Evolutionary conservation across 768 basidiomycete species (phyloP), one percentile per base, ranked within the genome.

Genomic region (Tulasnella sp.): DNA sequence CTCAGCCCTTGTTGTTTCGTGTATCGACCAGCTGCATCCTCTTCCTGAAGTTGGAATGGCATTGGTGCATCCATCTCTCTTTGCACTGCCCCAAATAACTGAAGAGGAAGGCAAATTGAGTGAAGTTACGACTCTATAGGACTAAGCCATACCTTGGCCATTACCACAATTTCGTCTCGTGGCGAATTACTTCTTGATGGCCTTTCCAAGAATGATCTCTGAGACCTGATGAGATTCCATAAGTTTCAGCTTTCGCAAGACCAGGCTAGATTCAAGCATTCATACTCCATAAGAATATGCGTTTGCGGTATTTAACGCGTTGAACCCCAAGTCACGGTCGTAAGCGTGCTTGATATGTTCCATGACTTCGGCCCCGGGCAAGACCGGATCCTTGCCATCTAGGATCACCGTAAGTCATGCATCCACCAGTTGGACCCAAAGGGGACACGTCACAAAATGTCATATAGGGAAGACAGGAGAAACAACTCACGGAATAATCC

Each of bases 331-430:
- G n/a, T n/a, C n/a, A n/a, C n/a, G n/a, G n/a, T n/a, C n/a, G n/a
- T n/a, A n/a, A n/a, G n/a, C n/a, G n/a, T n/a, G n/a, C n/a, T 75
- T 74, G 60, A 78, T 70, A 50, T 76, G 76, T 53, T 75, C 65
- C 20, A 73, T 65, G 1, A 66, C 69, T 51, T 75, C 73, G 24
- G 73, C 71, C 52, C 76, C 73, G n/a, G 6, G 60, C 63, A 1
- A 76, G 56, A 6, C 76, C 68, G 76, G 75, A 78, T 3, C 62
- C 58, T 56, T 75, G 70, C 73, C 77, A 79, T 10, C 72, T 67
- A 10, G 70, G 64, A 9, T 60, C 60, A 24, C 73, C 78, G 57
- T 78, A 80, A 16, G 68, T 66, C 78, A 79, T 77, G 33, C 70
- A 72, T 1, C 80, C 81, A 0, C 83, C 66, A 34, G 81, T 9